A percentile compares a stretch with the other conserved stretches of the same genome.
Conservation (phyloP, 257 asterid genomes). For the Pogostemon cablin region DNA sequence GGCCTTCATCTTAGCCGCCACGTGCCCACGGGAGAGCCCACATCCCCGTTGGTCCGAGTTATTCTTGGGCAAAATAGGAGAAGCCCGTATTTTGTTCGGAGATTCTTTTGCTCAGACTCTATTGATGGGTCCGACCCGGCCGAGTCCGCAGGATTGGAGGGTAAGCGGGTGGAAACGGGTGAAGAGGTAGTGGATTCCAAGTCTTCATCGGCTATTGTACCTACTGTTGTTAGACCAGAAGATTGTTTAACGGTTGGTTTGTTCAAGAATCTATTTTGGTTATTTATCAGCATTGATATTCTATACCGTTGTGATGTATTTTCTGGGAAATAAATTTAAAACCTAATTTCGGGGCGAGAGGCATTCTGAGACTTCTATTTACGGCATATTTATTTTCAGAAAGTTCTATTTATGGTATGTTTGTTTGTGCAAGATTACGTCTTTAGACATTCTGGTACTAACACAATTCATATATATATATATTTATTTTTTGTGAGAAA, state of each 20-base stretch:
- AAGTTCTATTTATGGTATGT: neutral
- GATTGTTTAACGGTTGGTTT: slow-evolving; percentile 81
- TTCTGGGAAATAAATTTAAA: neutral
- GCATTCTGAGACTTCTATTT: neutral
- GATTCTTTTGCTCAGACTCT: slow-evolving; percentile 87
- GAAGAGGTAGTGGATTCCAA: slow-evolving; percentile 63
- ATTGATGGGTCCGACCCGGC: slow-evolving; percentile 54
- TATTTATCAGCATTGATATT: slow-evolving; percentile 17
- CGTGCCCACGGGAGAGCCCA: slow-evolving; percentile 42
- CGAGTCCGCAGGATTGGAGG: slow-evolving; percentile 47
- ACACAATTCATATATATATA: no score
- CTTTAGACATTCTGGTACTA: neutral
- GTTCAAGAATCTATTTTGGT: slow-evolving; percentile 18
- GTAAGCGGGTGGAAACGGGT: slow-evolving; percentile 46
- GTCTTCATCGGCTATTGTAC: slow-evolving; percentile 73
- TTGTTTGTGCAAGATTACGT: neutral
- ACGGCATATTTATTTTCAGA: neutral
- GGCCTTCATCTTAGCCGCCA: slow-evolving; percentile 51
- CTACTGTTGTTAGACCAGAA: slow-evolving; percentile 79
- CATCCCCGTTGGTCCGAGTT: slow-evolving; percentile 58
- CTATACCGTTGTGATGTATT: neutral
- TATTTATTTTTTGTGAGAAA: no score
- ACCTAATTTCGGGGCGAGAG: neutral
- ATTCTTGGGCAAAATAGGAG: slow-evolving; percentile 44
- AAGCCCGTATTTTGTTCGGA: slow-evolving; percentile 44